These are phyloP conservation scores for Cordyceps pruinosa DNA, from an alignment of 2,329 filamentous ascomycete genomes.

Conservation along the genomic window DNA sequence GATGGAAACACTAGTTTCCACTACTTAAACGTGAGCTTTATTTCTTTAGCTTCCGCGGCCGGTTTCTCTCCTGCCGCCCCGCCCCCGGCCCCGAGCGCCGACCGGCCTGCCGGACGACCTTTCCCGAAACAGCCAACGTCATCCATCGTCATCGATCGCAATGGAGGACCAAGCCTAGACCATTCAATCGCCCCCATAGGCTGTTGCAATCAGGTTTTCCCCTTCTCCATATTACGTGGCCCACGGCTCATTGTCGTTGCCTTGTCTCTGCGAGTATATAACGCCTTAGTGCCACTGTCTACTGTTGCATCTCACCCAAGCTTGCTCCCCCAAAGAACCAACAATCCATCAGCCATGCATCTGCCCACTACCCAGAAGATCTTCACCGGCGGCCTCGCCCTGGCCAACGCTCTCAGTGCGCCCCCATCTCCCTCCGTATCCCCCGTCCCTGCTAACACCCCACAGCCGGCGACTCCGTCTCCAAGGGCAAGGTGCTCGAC, in stretches of 20 bases:
- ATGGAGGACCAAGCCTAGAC: not conserved
- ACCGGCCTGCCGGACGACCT: not conserved
- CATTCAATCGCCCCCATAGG: not conserved
- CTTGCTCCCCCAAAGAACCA: not conserved
- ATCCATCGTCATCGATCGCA: constrained; percentile 2
- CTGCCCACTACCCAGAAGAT: constrained; percentile 11
- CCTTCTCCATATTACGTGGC: not conserved
- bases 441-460: not conserved
- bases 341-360: constrained; percentile 15
- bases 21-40: no score
- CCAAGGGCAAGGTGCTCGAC: constrained; percentile 32
- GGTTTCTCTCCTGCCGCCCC: no score
- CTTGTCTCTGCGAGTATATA: not conserved
- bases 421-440: not conserved
- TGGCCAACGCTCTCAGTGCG: not conserved
- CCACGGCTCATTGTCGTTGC: not conserved
- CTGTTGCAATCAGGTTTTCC: not conserved
- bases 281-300: not conserved
- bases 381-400: constrained; percentile 9
- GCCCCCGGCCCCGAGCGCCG: no score
- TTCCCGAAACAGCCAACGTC: constrained; percentile 7
- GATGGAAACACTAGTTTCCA: no score
- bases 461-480: constrained; percentile 16
- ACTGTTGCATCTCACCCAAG: not conserved
- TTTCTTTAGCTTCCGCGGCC: no score